These are phyloP conservation scores for Gymnopus androsaceus DNA, from an alignment of 1,284 basidiomycete species.

Conservation along the genomic window DNA sequence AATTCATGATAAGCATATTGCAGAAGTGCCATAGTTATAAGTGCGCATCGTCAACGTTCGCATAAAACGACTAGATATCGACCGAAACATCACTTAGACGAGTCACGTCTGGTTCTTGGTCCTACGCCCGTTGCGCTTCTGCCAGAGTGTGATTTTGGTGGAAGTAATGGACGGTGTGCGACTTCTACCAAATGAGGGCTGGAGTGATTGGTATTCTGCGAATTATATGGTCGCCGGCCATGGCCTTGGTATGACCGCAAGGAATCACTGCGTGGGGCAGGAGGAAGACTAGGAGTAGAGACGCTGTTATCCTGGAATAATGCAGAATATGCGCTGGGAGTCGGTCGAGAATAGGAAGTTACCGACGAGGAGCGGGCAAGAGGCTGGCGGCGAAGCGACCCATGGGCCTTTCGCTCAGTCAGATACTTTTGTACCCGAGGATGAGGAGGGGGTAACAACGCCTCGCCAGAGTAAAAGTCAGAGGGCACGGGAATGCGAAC, in stretches of 20 bases:
- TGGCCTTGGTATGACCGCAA: not conserved
- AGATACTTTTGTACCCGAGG: conserved; percentile 5
- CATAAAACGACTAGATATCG: too few species aligned
- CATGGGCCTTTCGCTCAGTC: conserved; percentile 2
- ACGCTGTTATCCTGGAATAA: not conserved
- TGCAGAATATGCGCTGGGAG: conserved; percentile 3
- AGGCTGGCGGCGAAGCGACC: conserved; percentile 1
- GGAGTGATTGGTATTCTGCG: not conserved
- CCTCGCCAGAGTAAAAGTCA: not conserved
- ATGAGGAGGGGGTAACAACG: conserved; percentile 3
- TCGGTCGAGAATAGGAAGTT: conserved; percentile 11
- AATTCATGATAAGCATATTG: not conserved
- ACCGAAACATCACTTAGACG: too few species aligned
- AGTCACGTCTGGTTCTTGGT: not conserved
- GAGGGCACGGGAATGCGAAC: not conserved
- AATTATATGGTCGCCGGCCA: not conserved
- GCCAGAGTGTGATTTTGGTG: conserved; percentile 1
- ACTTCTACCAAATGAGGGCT: not conserved
- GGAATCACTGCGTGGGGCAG: not conserved
- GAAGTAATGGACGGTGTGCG: not conserved
- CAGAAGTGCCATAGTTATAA: not conserved
- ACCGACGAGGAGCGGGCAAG: conserved; percentile 12
- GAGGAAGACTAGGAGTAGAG: not conserved
- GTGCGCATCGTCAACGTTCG: too few species aligned
- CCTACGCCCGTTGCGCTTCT: not conserved